Evolutionary conservation across 148 eudicot species (phyloP), one percentile per base, ranked within the genome.

Genomic region (Rhododendron ferrugineum): DNA sequence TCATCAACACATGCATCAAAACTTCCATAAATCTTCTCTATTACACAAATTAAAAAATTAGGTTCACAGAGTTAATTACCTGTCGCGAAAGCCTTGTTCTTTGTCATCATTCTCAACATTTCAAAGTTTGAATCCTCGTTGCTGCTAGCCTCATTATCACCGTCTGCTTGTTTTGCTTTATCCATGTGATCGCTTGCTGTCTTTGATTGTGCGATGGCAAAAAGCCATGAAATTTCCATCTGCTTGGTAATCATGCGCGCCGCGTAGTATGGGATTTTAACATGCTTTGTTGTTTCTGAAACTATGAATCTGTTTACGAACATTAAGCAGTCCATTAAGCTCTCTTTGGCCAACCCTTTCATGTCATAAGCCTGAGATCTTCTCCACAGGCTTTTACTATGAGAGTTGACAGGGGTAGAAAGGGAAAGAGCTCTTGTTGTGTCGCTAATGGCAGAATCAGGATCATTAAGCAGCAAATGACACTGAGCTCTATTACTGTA

Each of bases 291-390:
- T 36, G 70, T 85, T 32, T 84, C 82, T 37, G 85, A 85, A 54
- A 46, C 82, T 23, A 89, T 84, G 77, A 80, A 84, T 34, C 89
- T 83, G 85, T 90, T 91, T 15, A 93, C 87, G 90, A 91, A 94
- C 90, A 90, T 87, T 77, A 96, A 80, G 81, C 99, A 96, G 52
- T 96, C 99, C 94, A 93, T 91, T 82, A 94, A 92, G 84, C 99
- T 94, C 89, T 94, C 97, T 84, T 88, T 93, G 18, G 94, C 94
- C 85, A 94, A 89, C 23, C 96, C 95, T 83, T 92, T 89, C 89
- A 92, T 91, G 85, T 96, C 98, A 90, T 94, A 96, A 68, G 98
- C 98, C 88, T 94, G 98, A 84, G 98, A 92, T 85, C 98, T 92
- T 64, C 95, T 94, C 98, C 98, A 96, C 9, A 94, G 90, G 85